Conservation (phyloP, 2,329 filamentous ascomycete genomes). For the Fusarium sp. region DNA sequence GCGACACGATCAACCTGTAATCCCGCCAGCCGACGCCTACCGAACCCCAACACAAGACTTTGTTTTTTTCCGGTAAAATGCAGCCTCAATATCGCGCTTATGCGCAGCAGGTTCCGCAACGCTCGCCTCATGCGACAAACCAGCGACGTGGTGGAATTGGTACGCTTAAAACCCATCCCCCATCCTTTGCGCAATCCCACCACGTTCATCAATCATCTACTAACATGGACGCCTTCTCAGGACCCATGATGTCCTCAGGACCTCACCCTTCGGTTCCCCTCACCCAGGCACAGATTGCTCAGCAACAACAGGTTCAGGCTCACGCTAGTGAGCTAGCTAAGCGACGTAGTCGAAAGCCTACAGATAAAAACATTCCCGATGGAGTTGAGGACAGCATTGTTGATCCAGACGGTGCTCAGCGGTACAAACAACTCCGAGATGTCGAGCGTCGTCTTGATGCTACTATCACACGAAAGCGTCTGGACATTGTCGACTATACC, state of each 20-base stretch:
- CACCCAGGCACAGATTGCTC: constrained; percentile 62
- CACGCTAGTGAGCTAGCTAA: constrained; percentile 74
- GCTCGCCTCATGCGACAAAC: constrained; percentile 58
- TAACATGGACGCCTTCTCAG: constrained; percentile 39
- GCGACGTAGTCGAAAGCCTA: constrained; percentile 86
- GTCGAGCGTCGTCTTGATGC: constrained; percentile 90
- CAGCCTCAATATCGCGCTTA: constrained; percentile 63
- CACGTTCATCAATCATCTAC: neutral
- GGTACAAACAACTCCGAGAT: constrained; percentile 86
- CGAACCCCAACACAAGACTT: constrained; percentile 10
- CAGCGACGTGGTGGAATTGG: constrained; percentile 64
- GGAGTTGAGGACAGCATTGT: constrained; percentile 85
- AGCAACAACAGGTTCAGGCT: constrained; percentile 61
- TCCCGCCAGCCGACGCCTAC: constrained; percentile 16
- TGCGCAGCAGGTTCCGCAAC: constrained; percentile 60
- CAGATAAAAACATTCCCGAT: constrained; percentile 93
- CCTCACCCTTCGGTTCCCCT: constrained; percentile 61
- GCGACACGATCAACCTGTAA: constrained; percentile 39
- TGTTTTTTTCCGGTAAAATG: constrained; percentile 48
- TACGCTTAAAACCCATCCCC: constrained; percentile 44
- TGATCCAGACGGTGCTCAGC: constrained; percentile 76
- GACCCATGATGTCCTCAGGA: constrained; percentile 65
- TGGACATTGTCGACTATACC: constrained; percentile 87
- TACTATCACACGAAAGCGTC: constrained; percentile 90
- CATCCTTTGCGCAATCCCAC: neutral